phyloP scores from a whole-genome alignment of 1,284 basidiomycete species.

The Cystobasidiaceae sp. region DNA sequence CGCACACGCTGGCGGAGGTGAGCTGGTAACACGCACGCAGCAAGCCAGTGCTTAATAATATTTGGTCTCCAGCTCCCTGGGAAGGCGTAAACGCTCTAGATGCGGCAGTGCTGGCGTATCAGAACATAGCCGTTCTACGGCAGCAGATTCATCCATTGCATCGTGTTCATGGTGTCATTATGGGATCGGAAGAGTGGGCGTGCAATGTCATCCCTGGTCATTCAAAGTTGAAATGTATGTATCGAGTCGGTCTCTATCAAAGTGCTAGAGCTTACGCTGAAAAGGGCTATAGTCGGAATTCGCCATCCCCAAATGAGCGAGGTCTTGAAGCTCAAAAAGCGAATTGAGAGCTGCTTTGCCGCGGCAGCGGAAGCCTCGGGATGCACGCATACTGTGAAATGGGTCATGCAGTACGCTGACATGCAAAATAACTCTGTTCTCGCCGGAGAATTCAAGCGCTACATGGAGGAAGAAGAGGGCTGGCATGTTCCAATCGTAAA shows the following conservation, averaged over 20 bases:
- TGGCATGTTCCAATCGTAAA: slow-evolving; percentile 31
- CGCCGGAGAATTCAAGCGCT: slow-evolving; percentile 35
- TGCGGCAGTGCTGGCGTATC: slow-evolving; percentile 73
- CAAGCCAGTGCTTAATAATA: too few relatives aligned
- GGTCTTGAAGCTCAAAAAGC: slow-evolving; percentile 37
- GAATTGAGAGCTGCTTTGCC: slow-evolving; percentile 44
- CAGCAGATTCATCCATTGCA: slow-evolving; percentile 63
- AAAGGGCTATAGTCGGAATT: slow-evolving; percentile 21
- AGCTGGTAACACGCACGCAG: too few relatives aligned
- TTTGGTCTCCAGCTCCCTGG: too few relatives aligned
- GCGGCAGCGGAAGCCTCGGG: slow-evolving; percentile 65
- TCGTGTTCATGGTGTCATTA: slow-evolving; percentile 60
- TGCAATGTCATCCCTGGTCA: slow-evolving; percentile 46
- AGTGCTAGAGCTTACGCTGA: background rate
- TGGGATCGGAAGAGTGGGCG: slow-evolving; percentile 44
- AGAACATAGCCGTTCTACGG: slow-evolving; percentile 63
- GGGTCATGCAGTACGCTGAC: background rate
- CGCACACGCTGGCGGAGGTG: slow-evolving; percentile 65
- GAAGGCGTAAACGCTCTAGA: slow-evolving; percentile 78
- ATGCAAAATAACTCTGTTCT: slow-evolving; percentile 35
- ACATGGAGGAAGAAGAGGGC: slow-evolving; percentile 37
- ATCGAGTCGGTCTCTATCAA: slow-evolving; percentile 2
- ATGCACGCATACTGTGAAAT: slow-evolving; percentile 56
- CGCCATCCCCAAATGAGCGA: slow-evolving; percentile 39
- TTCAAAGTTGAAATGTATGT: slow-evolving; percentile 34